phyloP scores from a whole-genome alignment of 1,139 yeast species.

The Martiniozyma asiatica region DNA sequence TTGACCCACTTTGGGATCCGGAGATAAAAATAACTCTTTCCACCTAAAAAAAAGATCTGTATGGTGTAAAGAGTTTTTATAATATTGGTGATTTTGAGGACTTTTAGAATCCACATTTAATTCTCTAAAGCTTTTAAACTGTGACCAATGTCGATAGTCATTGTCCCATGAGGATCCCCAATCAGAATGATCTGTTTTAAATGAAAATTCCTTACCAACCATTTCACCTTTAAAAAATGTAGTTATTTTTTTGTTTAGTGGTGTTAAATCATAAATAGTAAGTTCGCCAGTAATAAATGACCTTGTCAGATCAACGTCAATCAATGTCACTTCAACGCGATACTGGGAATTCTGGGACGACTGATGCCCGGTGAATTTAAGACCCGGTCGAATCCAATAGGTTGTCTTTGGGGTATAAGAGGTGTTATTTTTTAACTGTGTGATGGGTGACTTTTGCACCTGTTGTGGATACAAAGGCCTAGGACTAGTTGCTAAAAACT shows the following conservation, averaged over 20 bases:
- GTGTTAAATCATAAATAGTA: conserved; percentile 71
- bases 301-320: conserved; percentile 51
- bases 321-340: conserved; percentile 60
- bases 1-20: conserved; percentile 59
- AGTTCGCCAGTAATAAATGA: conserved; percentile 66
- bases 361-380: conserved; percentile 58
- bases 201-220: conserved; percentile 46
- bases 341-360: conserved; percentile 58
- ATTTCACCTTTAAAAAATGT: conserved; percentile 86
- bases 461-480: no score
- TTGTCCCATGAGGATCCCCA: conserved; percentile 59
- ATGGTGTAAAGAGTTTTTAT: conserved; percentile 26
- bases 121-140: conserved; percentile 50
- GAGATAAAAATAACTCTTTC: conserved; percentile 82
- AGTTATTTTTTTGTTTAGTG: conserved; percentile 62
- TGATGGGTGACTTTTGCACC: no score
- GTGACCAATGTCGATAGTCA: conserved; percentile 81
- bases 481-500: no score
- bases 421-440: no score
- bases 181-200: conserved; percentile 30
- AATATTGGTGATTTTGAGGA: conserved; percentile 20
- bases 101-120: conserved; percentile 24
- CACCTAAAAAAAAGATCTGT: conserved; percentile 77
- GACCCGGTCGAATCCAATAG: conserved; percentile 35
- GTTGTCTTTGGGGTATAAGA: conserved; percentile 1